Evolutionary conservation across 2,329 filamentous ascomycete species (phyloP), one percentile per base, ranked within the genome.

Genomic region (Coccinonectria pachysandricola): DNA sequence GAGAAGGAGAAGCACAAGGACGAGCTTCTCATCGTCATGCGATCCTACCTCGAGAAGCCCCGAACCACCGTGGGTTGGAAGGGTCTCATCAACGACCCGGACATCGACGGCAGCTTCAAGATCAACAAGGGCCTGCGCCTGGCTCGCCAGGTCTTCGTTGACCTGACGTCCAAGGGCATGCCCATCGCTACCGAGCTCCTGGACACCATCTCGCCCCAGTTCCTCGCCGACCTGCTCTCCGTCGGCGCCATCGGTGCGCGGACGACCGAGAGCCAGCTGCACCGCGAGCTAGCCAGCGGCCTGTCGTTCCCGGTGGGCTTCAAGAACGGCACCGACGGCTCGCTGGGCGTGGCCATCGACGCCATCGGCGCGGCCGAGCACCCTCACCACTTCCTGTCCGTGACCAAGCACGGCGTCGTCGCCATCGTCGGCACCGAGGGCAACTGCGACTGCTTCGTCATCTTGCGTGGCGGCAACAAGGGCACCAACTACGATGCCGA

Each of bases 51-150:
- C 34, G 91, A 98, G 70, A 98, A 98, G 70, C 91, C 91, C 12
- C 78, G 91, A 39, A 98, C 91, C 15, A 98, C 91, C 0, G 85
- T 98, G 15, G 91, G 91, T 43, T 98, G 91, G 91, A 98, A 98
- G 66, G 91, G 91, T 25, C 65, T 98, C 46, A 93, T 98, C 64
- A 96, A 98, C 56, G 91, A 98, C 59, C 91, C 91, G 2, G 88
- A 96, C 50, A 93, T 98, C 52, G 87, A 96, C 59, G 88, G 94
- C 56, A 91, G 81, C 58, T 96, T 94, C 79, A 78, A 95, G 62
- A 96, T 98, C 64, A 96, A 96, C 70, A 96, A 96, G 68, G 91
- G 91, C 12, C 61, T 98, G 49, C 76, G 83, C 26, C 66, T 86
- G 29, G 83, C 85, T 30, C 73, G 91, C 43, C 79, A 96, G 59